Percentiles rank a stretch among this genome's conserved stretches.
Evolutionary conservation across 2,329 filamentous ascomycete genomes (phyloP).

Genomic region (Curvularia eragrostidis): DNA sequence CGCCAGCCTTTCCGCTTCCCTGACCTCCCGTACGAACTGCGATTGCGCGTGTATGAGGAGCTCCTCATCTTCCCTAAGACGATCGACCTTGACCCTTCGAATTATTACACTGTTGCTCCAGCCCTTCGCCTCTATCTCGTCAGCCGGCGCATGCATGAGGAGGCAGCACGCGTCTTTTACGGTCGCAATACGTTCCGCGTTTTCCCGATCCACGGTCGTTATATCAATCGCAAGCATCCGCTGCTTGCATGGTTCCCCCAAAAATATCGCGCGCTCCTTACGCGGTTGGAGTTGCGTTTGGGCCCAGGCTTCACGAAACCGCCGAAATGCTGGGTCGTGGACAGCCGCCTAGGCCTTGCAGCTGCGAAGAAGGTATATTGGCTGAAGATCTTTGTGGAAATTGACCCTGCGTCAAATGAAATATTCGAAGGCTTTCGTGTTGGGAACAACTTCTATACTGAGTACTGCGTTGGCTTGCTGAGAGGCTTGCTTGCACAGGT

Average conservation of each 20-base stretch:
- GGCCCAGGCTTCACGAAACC: constrained; percentile 76
- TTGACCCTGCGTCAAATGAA: constrained; percentile 69
- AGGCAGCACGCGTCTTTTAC: constrained; percentile 61
- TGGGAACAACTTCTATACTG: constrained; percentile 72
- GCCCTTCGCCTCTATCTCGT: constrained; percentile 71
- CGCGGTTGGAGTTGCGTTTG: constrained; percentile 71
- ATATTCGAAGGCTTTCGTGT: constrained; percentile 72
- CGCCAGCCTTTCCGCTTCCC: constrained; percentile 58
- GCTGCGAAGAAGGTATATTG: constrained; percentile 67
- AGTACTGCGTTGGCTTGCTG: constrained; percentile 67
- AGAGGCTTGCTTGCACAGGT: constrained; percentile 63
- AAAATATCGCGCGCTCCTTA: constrained; percentile 66
- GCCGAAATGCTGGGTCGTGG: constrained; percentile 73
- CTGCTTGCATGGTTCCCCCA: constrained; percentile 70
- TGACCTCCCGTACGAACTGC: constrained; percentile 61
- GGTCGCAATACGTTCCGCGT: constrained; percentile 60
- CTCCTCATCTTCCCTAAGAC: constrained; percentile 60
- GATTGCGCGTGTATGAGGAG: constrained; percentile 57
- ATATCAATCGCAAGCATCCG: constrained; percentile 76
- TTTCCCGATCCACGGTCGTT: constrained; percentile 60
- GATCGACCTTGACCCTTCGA: constrained; percentile 71
- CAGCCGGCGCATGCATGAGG: constrained; percentile 58
- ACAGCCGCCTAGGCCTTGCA: constrained; percentile 66
- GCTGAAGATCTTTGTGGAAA: constrained; percentile 73
- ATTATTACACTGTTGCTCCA: constrained; percentile 67